Evolutionary conservation across 2,329 filamentous ascomycete genomes (phyloP).

Genomic region (Fusarium euwallaceae): DNA sequence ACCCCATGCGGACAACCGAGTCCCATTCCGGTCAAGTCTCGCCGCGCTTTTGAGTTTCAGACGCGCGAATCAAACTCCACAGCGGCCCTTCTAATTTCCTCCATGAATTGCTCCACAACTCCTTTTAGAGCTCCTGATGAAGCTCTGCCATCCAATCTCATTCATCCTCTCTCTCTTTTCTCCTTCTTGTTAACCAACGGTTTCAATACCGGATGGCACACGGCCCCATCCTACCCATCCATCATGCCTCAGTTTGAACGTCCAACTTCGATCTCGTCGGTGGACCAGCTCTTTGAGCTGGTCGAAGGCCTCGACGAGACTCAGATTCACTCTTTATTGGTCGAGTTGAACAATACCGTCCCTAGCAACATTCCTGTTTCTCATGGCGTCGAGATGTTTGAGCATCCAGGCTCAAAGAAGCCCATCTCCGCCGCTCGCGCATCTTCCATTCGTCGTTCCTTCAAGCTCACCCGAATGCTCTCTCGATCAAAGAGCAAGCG

Average conservation of each 20-base stretch:
- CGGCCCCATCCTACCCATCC: constrained; percentile 8
- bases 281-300: constrained; percentile 42
- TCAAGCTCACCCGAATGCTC: constrained; percentile 36
- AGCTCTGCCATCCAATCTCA: neutral
- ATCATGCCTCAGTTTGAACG: constrained; percentile 3
- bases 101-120: neutral
- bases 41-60: constrained; percentile 9
- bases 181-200: neutral
- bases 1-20: neutral
- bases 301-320: constrained; percentile 38
- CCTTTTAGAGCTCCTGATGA: constrained; percentile 1
- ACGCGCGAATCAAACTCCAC: constrained; percentile 16
- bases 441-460: constrained; percentile 32
- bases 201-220: neutral
- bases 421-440: constrained; percentile 24
- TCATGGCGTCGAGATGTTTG: constrained; percentile 37
- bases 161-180: neutral
- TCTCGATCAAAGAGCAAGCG: constrained; percentile 39
- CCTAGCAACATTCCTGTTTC: constrained; percentile 40
- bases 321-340: constrained; percentile 37
- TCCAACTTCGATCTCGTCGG: constrained; percentile 22
- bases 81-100: constrained; percentile 9
- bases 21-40: neutral
- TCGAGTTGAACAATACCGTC: constrained; percentile 42
- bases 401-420: constrained; percentile 23